phyloP scores from a whole-genome alignment of 2,329 filamentous ascomycete genomes.

The Sclerotinia minor region DNA sequence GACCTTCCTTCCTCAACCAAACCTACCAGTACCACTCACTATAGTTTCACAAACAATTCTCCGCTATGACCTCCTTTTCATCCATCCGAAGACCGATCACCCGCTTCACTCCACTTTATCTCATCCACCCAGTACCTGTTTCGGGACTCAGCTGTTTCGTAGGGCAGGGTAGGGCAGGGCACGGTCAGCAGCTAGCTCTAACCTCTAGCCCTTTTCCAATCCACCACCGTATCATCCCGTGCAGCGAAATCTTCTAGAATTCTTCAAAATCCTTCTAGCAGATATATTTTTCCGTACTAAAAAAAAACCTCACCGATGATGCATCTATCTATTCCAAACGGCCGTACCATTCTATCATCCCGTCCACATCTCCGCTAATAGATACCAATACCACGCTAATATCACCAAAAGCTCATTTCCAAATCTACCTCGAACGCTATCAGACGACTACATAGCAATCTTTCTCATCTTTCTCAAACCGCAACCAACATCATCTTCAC shows the following conservation, averaged over 20 bases:
- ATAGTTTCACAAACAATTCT: not conserved
- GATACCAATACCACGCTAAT: not conserved
- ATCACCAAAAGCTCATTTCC: not conserved
- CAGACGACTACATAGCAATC: slow-evolving; percentile 1
- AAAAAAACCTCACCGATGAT: not conserved
- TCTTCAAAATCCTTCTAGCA: slow-evolving; percentile 9
- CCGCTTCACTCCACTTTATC: slow-evolving; percentile 11
- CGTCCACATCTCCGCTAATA: not conserved
- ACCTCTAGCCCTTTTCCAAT: not conserved
- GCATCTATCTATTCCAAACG: slow-evolving; percentile 19
- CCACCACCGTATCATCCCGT: slow-evolving; percentile 8
- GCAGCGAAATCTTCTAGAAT: slow-evolving; percentile 6
- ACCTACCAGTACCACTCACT: not conserved
- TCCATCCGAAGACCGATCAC: slow-evolving; percentile 20
- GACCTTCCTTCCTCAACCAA: not conserved
- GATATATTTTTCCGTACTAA: slow-evolving; percentile 7
- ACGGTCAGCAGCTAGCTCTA: slow-evolving; percentile 6
- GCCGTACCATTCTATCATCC: not conserved
- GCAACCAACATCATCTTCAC: not conserved
- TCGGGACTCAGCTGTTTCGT: slow-evolving; percentile 17
- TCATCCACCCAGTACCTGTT: slow-evolving; percentile 17
- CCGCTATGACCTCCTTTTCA: slow-evolving; percentile 13
- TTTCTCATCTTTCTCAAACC: slow-evolving; percentile 19
- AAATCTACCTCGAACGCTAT: slow-evolving; percentile 8
- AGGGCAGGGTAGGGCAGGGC: slow-evolving; percentile 17